phyloP scores from a whole-genome alignment of 805 yeast species.

The Metschnikowia cerradonensis region DNA sequence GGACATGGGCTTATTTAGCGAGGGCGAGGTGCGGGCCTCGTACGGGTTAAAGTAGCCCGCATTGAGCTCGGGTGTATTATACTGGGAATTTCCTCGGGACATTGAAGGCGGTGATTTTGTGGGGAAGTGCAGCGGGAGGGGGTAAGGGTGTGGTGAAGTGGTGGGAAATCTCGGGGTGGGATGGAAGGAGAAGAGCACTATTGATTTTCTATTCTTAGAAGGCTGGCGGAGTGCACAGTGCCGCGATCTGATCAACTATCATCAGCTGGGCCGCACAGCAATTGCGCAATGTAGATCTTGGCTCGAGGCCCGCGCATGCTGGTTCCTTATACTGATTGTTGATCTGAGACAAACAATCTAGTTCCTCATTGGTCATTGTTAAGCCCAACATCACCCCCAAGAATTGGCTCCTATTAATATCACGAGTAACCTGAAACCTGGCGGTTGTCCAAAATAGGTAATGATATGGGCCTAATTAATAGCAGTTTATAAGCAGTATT shows the following conservation, averaged over 20 bases:
- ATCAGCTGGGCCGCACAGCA: neutral
- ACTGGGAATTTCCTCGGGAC: constrained; percentile 10
- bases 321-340: no score
- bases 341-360: no score
- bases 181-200: constrained; percentile 1
- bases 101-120: neutral
- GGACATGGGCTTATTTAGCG: constrained; percentile 15
- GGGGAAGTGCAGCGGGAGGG: neutral
- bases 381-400: no score
- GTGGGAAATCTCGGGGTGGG: neutral
- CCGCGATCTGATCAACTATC: constrained; percentile 3
- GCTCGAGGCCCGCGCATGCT: no score
- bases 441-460: no score
- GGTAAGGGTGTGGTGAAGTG: neutral
- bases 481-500: no score
- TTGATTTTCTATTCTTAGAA: constrained; percentile 3
- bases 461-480: no score
- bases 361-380: no score
- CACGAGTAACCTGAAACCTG: no score
- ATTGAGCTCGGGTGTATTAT: constrained; percentile 13
- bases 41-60: constrained; percentile 18
- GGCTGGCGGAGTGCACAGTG: constrained; percentile 4
- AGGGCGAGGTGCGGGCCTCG: constrained; percentile 16
- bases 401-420: no score
- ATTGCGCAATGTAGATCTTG: neutral